Percentiles rank a stretch among this genome's conserved stretches.
These are phyloP conservation scores for Bombardia bombarda DNA, from an alignment of 495 filamentous ascomycete genomes.

Conservation along the genomic window DNA sequence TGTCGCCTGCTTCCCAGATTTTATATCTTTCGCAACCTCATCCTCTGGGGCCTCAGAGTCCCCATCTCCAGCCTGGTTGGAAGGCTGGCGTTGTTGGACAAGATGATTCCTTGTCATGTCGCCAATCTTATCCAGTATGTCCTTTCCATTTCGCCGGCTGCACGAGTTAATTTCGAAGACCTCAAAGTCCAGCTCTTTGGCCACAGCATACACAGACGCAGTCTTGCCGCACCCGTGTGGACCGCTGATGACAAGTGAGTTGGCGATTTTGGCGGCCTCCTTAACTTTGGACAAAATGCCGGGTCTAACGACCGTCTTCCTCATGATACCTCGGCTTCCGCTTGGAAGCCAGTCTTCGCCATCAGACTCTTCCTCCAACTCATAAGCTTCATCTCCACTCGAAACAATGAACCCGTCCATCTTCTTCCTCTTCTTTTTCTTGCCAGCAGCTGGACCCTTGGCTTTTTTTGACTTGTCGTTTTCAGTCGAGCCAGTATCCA, in stretches of 20 bases:
- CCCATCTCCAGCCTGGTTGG: conserved; percentile 6
- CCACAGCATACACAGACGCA: conserved; percentile 86
- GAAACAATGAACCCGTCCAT: conserved; percentile 81
- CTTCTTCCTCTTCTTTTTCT: conserved; percentile 64
- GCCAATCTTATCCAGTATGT: conserved; percentile 84
- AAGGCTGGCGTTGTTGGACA: conserved; percentile 44
- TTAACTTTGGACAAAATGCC: conserved; percentile 42
- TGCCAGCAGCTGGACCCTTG: conserved; percentile 38
- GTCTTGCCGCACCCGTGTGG: conserved; percentile 90
- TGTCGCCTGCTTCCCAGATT: conserved; percentile 62
- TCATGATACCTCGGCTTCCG: conserved; percentile 27
- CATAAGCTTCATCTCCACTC: conserved; percentile 71
- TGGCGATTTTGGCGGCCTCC: conserved; percentile 35
- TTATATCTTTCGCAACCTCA: conserved; percentile 48
- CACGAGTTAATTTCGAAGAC: conserved; percentile 91
- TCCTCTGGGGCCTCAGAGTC: conserved; percentile 22
- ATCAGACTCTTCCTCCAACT: conserved; percentile 66
- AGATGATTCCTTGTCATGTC: conserved; percentile 96
- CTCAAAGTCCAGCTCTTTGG: conserved; percentile 88
- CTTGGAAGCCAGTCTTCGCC: conserved; percentile 46
- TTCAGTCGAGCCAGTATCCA: conserved; percentile 55
- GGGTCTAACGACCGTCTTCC: conserved; percentile 58
- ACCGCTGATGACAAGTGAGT: conserved; percentile 77
- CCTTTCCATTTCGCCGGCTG: conserved; percentile 75
- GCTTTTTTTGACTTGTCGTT: conserved; percentile 33